These are phyloP conservation scores for Euphrasia confusa DNA, from an alignment of 257 asterid species.

Conservation along the genomic window DNA sequence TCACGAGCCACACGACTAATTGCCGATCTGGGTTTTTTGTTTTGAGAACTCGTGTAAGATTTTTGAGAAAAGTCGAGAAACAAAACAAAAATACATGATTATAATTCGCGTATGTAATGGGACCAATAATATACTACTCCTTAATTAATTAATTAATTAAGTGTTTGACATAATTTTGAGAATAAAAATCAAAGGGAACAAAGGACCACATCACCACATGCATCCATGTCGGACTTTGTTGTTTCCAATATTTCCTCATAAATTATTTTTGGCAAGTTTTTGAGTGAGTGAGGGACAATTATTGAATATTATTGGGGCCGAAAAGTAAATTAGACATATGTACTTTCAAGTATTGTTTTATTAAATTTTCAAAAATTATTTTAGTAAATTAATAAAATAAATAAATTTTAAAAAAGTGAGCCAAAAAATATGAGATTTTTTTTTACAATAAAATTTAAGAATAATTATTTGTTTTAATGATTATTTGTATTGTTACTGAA, in stretches of 20 bases:
- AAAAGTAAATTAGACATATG: no score
- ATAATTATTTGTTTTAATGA: no score
- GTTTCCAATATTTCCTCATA: neutral
- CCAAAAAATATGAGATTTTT: no score
- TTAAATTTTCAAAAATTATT: no score
- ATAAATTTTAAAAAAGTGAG: no score
- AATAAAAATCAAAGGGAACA: constrained; percentile 12
- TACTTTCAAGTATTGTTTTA: no score
- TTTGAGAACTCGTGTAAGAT: neutral
- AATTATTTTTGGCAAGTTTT: no score
- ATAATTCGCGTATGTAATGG: constrained; percentile 1
- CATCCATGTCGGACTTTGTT: constrained; percentile 6
- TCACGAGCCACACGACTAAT: neutral
- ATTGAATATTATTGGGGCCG: no score
- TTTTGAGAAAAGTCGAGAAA: constrained; percentile 3
- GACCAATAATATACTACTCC: constrained; percentile 17
- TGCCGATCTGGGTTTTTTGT: neutral
- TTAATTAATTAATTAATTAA: constrained; percentile 24
- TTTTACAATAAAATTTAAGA: no score
- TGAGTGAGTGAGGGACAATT: no score
- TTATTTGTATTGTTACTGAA: no score
- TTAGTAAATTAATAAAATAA: no score
- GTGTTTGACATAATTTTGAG: constrained; percentile 17
- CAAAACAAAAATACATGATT: neutral
- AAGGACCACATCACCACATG: constrained; percentile 29